Base-by-base conservation (phyloP, 2,329 filamentous ascomycete species). In the Berkeleyomyces basicola region DNA sequence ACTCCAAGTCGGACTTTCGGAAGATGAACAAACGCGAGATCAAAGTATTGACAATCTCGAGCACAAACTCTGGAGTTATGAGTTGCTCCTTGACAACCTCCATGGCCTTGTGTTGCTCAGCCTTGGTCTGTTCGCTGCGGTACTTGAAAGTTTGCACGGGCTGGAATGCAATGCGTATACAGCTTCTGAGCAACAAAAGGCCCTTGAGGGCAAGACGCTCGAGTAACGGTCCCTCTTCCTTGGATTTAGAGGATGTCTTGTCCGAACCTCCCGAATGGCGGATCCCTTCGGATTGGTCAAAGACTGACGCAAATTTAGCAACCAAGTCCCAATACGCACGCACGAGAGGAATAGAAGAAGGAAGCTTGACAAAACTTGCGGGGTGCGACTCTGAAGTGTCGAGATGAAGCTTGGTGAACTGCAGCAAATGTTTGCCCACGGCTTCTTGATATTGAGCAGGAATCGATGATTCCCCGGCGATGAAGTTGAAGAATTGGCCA, bases 21-120 rank as follows among this genome's bases (percentile, higher is more conserved):
- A 97, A 93, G 44, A 93, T 81, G 71, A 99, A 93, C 67, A 96
- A 89, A 68, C 87, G 85, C 0, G 87, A 90, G 60, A 99, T 88
- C 63, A 96, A 83, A 10, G 86, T 78, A 67, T 93, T 89, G 71
- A 93, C 89, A 67, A 95, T 86, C 67, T 91, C 83, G 14, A 86
- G 77, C 2, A 96, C 84, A 64, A 96, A 82, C 0, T 86, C 81
- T 43, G 88, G 79, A 3, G 85, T 88, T 53, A 99, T 80, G 0
- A 99, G 77, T 31, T 90, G 79, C 1, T 77, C 77, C 71, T 88
- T 90, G 69, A 97, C 78, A 7, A 84, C 75, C 6, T 82, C 75
- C 11, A 84, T 82, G 0, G 90, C 87, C 67, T 82, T 77, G 42
- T 82, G 81, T 68, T 89, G 86, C 72, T 96, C 88, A 59, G 86